Evolutionary conservation across 768 basidiomycete species (phyloP), one percentile per base, ranked within the genome.

Genomic region (Hortiboletus flavorubellus): DNA sequence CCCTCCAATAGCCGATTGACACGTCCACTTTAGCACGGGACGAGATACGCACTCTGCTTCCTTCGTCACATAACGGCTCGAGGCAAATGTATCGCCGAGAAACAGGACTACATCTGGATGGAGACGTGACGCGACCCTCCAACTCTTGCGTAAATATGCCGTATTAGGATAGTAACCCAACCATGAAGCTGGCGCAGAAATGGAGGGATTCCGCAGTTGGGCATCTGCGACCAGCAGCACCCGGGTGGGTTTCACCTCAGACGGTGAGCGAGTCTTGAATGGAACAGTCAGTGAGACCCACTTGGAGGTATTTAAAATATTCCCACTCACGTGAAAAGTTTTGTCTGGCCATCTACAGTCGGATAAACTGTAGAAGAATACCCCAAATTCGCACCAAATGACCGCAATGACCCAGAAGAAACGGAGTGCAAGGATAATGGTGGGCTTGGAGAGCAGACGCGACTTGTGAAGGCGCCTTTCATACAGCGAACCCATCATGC

Each of bases 71-170:
- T 78, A 76, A 54, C 83, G 79, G 7, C 87, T 84, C 56, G 81
- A 80, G 43, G 86, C 80, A 49, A 92, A 73, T 80, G 88, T 84
- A 65, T 93, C 90, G 7, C 90, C 90, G 4, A 89, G 73, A 60
- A 91, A 87, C 9, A 93, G 76, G n/a, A 91, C 82, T 6, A 72
- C 76, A 59, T 90, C 74, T 2, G 89, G 84, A 42, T 73, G 79
- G 34, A 87, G 65, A 33, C 80, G 75, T 40, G 76, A 78, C 0
- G 78, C 78, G 38, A 83, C 82, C 54, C 76, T 80, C 90, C 90
- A 93, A 53, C 79, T 82, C 69, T 86, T 87, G 59, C 80, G 80
- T 56, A 91, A 65, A 64, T 84, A 81, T 59, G 62, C 86, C 76
- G 61, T 79, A 78, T 47, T 84, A 64, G 61, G 75, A 75, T 46